phyloP scores from a whole-genome alignment of 371 early-diverging fungal species.

The Zychaea mexicana region DNA sequence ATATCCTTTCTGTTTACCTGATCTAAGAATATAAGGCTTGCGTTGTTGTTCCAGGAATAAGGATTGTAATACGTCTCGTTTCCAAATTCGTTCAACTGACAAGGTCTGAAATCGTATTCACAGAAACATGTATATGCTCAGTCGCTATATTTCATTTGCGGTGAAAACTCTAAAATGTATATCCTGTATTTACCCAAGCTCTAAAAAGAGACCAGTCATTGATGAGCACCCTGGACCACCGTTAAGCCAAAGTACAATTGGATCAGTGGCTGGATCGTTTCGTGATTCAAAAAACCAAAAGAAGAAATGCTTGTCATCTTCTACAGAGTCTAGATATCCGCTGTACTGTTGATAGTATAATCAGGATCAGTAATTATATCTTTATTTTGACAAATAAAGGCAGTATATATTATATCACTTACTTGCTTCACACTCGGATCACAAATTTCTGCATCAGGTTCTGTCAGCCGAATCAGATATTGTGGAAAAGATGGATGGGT shows the following conservation, averaged over 20 bases:
- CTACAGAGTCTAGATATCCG: conserved; percentile 75
- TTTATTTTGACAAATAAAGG: neutral
- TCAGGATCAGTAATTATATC: neutral
- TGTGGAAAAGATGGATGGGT: conserved; percentile 8
- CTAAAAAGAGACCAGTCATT: conserved; percentile 73
- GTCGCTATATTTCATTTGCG: no score
- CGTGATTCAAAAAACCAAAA: conserved; percentile 82
- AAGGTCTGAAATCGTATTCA: conserved; percentile 52
- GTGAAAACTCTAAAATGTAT: neutral
- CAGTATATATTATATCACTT: neutral
- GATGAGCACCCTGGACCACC: conserved; percentile 87
- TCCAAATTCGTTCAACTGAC: conserved; percentile 68
- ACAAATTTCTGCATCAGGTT: conserved; percentile 20
- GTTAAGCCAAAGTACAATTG: conserved; percentile 75
- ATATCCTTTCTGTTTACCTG: conserved; percentile 43
- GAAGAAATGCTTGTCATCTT: conserved; percentile 65
- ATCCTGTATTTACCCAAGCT: conserved; percentile 52
- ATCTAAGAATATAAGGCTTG: conserved; percentile 79
- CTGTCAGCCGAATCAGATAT: conserved; percentile 5
- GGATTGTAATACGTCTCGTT: conserved; percentile 52
- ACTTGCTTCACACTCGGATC: conserved; percentile 44
- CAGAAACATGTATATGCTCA: neutral
- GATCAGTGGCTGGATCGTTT: conserved; percentile 63
- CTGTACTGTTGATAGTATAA: conserved; percentile 44
- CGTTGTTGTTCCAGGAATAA: conserved; percentile 74